phyloP scores from a whole-genome alignment of 208 protist genomes.

The Phytomonas francai region DNA sequence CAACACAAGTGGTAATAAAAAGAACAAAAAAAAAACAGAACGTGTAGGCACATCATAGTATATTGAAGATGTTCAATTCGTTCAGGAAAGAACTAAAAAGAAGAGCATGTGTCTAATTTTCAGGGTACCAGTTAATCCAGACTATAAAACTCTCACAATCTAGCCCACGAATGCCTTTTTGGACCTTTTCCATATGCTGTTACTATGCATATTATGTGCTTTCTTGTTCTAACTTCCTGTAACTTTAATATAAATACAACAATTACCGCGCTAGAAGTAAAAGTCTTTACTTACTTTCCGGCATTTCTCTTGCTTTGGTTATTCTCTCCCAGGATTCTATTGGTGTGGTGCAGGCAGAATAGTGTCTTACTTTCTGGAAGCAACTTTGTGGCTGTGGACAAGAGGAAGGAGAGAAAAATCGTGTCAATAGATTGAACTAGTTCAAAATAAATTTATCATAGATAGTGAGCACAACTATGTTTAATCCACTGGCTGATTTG shows the following conservation, averaged over 20 bases:
- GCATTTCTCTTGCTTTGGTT: not conserved
- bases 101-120: not conserved
- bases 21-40: conserved; percentile 16
- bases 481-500: conserved; percentile 10
- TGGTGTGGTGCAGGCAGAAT: not conserved
- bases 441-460: not conserved
- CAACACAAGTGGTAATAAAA: conserved; percentile 14
- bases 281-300: not conserved
- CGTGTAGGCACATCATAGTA: conserved; percentile 13
- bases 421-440: not conserved
- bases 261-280: not conserved
- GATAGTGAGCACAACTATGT: not conserved
- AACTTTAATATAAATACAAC: not conserved
- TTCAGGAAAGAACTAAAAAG: conserved; percentile 5
- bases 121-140: conserved; percentile 2
- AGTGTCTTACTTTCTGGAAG: not conserved
- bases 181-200: not conserved
- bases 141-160: not conserved
- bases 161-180: not conserved
- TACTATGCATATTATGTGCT: conserved; percentile 1
- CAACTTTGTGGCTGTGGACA: not conserved
- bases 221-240: not conserved
- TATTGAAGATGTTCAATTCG: not conserved
- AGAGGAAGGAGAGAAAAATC: not conserved
- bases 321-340: not conserved